Evolutionary conservation across 768 basidiomycete genomes (phyloP).

Genomic region (Leccinum broughii): DNA sequence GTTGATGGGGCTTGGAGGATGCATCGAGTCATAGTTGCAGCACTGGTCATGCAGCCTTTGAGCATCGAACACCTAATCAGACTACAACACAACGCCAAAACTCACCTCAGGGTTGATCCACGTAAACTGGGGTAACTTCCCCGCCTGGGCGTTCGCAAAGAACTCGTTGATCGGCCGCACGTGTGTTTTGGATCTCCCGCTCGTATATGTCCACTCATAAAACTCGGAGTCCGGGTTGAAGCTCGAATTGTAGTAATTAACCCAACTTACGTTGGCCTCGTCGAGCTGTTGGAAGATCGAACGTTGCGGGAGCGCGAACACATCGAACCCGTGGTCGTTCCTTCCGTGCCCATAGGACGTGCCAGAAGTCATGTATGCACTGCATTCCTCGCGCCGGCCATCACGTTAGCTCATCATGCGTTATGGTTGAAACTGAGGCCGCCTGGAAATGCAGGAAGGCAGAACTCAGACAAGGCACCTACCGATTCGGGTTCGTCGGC

Average conservation of each 20-base stretch:
- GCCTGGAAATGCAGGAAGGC: background rate
- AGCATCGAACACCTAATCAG: background rate
- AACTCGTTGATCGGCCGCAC: conserved; percentile 20
- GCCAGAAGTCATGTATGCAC: conserved; percentile 29
- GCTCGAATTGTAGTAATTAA: conserved; percentile 30
- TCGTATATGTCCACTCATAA: conserved; percentile 21
- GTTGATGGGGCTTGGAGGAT: conserved; percentile 28
- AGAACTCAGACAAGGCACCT: background rate
- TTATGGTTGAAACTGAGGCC: background rate
- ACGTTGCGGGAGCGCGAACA: conserved; percentile 26
- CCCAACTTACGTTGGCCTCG: conserved; percentile 26
- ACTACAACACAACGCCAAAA: background rate
- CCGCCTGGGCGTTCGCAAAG: conserved; percentile 23
- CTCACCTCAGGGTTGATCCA: conserved; percentile 30
- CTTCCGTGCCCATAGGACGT: conserved; percentile 27
- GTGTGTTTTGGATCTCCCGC: conserved; percentile 17
- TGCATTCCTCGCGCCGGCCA: background rate
- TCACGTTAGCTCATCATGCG: background rate
- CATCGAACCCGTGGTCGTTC: conserved; percentile 16
- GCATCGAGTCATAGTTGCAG: conserved; percentile 27
- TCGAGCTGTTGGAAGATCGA: conserved; percentile 31
- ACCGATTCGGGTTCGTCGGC: conserved; percentile 30
- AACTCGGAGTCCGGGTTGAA: conserved; percentile 28
- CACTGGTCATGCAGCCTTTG: conserved; percentile 10
- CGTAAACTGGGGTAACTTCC: conserved; percentile 27